A percentile compares a stretch with the other conserved stretches of the same genome.
Evolutionary conservation across 2,329 filamentous ascomycete species (phyloP).

Genomic region (Fusarium bulbicola): DNA sequence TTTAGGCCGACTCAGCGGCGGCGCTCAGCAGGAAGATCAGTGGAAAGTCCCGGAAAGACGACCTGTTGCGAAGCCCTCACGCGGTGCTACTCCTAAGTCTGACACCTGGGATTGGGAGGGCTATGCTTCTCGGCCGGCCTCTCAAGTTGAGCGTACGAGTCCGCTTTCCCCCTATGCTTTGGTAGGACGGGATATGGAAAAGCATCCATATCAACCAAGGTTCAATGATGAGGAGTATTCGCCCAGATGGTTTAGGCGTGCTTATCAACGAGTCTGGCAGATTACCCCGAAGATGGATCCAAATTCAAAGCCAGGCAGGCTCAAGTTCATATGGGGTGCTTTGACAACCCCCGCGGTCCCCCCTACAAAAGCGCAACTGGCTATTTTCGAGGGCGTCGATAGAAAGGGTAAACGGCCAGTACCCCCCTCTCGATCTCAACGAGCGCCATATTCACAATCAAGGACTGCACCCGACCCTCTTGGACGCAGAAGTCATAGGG

Average conservation of each 20-base stretch:
- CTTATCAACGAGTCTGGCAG: slow-evolving; percentile 59
- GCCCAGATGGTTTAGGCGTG: slow-evolving; percentile 55
- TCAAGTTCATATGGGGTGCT: slow-evolving; percentile 59
- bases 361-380: slow-evolving; percentile 48
- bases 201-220: slow-evolving; percentile 50
- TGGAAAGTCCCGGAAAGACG: slow-evolving; percentile 51
- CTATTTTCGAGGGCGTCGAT: slow-evolving; percentile 61
- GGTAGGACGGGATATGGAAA: slow-evolving; percentile 38
- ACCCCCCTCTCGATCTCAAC: not conserved
- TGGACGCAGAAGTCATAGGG: not conserved
- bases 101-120: slow-evolving; percentile 55
- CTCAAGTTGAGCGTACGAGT: slow-evolving; percentile 49
- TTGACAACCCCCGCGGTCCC: slow-evolving; percentile 38
- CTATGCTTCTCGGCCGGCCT: slow-evolving; percentile 52
- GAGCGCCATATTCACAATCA: slow-evolving; percentile 12
- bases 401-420: slow-evolving; percentile 32
- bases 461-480: not conserved
- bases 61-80: slow-evolving; percentile 24
- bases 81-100: not conserved
- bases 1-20: slow-evolving; percentile 57
- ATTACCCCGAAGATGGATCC: slow-evolving; percentile 54
- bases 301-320: slow-evolving; percentile 42
- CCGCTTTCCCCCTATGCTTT: slow-evolving; percentile 44
- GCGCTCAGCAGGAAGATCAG: slow-evolving; percentile 48
- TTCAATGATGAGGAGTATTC: slow-evolving; percentile 47